phyloP scores from a whole-genome alignment of 139 green algal species.

The Yamagishiella unicocca region DNA sequence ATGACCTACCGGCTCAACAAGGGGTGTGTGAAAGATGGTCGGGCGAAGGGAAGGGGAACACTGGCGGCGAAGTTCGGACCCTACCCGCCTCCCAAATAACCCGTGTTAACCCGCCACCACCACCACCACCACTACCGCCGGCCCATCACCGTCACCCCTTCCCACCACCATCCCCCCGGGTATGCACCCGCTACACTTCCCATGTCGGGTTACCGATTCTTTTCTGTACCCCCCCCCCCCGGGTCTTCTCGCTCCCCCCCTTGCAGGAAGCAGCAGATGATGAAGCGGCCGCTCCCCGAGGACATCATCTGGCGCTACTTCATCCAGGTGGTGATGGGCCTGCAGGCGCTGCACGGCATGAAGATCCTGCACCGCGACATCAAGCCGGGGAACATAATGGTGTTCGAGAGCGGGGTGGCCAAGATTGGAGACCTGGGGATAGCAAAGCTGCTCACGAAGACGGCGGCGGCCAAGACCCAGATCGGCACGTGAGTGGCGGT shows the following conservation, averaged over 20 bases:
- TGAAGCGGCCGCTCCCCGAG: constrained; percentile 64
- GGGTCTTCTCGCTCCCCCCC: not conserved
- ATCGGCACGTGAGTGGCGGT: constrained; percentile 71
- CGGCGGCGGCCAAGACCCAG: constrained; percentile 74
- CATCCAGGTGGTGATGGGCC: constrained; percentile 72
- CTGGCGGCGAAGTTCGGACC: too few species aligned
- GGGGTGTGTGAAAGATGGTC: too few species aligned
- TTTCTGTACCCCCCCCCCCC: not conserved
- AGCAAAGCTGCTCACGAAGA: constrained; percentile 62
- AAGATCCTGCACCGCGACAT: constrained; percentile 84
- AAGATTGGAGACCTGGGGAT: constrained; percentile 87
- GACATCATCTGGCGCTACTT: constrained; percentile 85
- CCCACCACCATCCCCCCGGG: not conserved
- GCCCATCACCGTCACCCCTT: too few species aligned
- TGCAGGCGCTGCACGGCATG: constrained; percentile 79
- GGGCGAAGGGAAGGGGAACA: too few species aligned
- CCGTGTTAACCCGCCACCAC: too few species aligned
- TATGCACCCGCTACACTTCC: too few species aligned
- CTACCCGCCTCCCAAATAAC: too few species aligned
- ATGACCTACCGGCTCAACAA: too few species aligned
- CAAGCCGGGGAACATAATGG: constrained; percentile 81
- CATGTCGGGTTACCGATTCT: too few species aligned
- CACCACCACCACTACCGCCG: too few species aligned
- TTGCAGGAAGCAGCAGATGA: constrained; percentile 59
- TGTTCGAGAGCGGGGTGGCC: constrained; percentile 61